Evolutionary conservation across 2,329 filamentous ascomycete genomes (phyloP), one percentile per base, ranked within the genome.

Genomic region (Plenodomus lindquistii): DNA sequence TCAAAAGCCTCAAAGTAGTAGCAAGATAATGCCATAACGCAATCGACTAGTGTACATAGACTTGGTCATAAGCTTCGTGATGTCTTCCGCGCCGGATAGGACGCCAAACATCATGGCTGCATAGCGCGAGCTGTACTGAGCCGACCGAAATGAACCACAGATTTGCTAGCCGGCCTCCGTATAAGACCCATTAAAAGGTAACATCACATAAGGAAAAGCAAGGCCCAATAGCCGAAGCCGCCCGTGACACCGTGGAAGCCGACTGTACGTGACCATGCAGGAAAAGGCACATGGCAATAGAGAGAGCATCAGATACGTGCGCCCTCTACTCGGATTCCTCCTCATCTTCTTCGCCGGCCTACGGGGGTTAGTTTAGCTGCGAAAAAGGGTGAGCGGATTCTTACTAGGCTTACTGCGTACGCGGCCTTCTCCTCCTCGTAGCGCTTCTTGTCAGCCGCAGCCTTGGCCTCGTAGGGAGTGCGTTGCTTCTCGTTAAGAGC

Each of bases 341-440:
- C 21, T 75, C 72, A 36, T 73, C 72, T 40, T 73, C 71, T 11
- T 73, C 72, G 22, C 57, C 69, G 37, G 52, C 65, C 51, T 61
- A 20, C 37, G 31, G 11, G 18, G 20, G 50, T 67, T 54, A 67
- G 59, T 47, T 31, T 20, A 34, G 16, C 16, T n/a, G 31, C 27
- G 27, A 31, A 31, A 15, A 13, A 31, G 27, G 15, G 27, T 13
- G 11, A 13, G 27, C 4, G 4, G 11, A 15, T 31, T 31, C 27
- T 31, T 31, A 31, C 27, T 42, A 1, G 11, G 64, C 63, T 54
- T 67, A 73, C 71, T 20, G 57, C 58, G 55, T 74, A 99, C 60
- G 85, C 89, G 62, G 88, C 87, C 85, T 99, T 99, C 85, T 97
- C 91, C 65, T 96, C 90, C 77, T 97, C 93, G 74, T 97, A 99